phyloP scores from a whole-genome alignment of 2,329 filamentous ascomycete genomes.

The Apiospora koreana region DNA sequence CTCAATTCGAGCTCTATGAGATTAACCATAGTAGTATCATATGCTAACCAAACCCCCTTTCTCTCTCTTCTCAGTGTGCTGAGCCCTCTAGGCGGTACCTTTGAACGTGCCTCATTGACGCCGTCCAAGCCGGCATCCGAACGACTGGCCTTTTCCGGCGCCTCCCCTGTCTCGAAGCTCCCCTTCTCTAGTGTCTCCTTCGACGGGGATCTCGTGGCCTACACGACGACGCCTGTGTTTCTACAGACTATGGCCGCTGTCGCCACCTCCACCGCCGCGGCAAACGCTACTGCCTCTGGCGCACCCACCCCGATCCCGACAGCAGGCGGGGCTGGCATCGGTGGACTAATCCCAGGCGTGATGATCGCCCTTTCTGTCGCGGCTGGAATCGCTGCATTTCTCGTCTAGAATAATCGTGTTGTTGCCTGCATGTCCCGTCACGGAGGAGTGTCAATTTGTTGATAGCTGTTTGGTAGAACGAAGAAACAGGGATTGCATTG shows the following conservation, averaged over 20 bases:
- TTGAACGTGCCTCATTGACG: constrained; percentile 26
- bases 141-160: constrained; percentile 28
- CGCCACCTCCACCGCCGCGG: constrained; percentile 2
- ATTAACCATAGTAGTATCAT: fast-evolving
- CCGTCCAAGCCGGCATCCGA: constrained; percentile 24
- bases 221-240: constrained; percentile 28
- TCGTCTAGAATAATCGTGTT: neutral
- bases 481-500: no score
- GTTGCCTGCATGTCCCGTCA: no score
- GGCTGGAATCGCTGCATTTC: neutral
- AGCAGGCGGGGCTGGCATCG: neutral
- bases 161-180: constrained; percentile 26
- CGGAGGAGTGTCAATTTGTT: no score
- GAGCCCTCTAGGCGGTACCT: constrained; percentile 23
- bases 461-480: no score
- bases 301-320: neutral
- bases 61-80: constrained; percentile 27
- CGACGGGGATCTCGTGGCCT: constrained; percentile 22
- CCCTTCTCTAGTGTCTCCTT: constrained; percentile 29
- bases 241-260: constrained; percentile 29
- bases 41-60: neutral
- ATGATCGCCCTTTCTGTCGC: neutral
- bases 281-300: neutral
- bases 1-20: no score
- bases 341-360: neutral